phyloP scores from a whole-genome alignment of 2,329 filamentous ascomycete genomes.

The Lomentospora prolificans region DNA sequence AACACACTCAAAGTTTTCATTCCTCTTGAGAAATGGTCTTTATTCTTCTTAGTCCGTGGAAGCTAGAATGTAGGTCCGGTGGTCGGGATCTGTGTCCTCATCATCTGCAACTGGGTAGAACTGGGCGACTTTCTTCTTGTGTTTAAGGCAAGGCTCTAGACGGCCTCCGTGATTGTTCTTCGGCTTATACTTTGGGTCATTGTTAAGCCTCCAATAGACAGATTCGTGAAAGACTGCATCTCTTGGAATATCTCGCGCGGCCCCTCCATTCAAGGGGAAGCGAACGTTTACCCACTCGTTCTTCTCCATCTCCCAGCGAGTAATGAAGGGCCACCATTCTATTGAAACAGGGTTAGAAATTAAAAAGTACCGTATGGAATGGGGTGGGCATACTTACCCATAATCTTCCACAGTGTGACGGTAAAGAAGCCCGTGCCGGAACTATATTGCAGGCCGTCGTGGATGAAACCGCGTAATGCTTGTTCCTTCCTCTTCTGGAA shows the following conservation, averaged over 20 bases:
- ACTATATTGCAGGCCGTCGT: conserved; percentile 28
- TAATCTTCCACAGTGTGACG: conserved; percentile 31
- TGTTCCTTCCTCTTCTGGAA: conserved; percentile 21
- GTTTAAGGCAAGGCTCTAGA: conserved; percentile 22
- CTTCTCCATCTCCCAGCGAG: conserved; percentile 28
- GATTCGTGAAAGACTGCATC: conserved; percentile 29
- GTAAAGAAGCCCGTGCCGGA: conserved; percentile 26
- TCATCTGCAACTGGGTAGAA: background rate
- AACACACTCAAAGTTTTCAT: too few relatives aligned
- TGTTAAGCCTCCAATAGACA: conserved; percentile 22
- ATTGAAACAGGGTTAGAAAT: background rate
- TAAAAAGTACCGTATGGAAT: background rate
- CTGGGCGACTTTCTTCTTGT: conserved; percentile 2
- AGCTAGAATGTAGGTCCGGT: conserved; percentile 1
- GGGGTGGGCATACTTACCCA: conserved; percentile 23
- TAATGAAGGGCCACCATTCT: conserved; percentile 30
- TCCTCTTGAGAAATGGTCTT: too few relatives aligned
- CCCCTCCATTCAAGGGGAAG: conserved; percentile 27
- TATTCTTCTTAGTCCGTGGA: background rate
- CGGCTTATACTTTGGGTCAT: conserved; percentile 20
- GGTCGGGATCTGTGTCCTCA: background rate
- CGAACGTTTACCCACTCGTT: conserved; percentile 23
- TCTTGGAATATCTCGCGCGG: conserved; percentile 26
- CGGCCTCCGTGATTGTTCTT: conserved; percentile 23
- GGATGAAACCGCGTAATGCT: conserved; percentile 23